phyloP scores from a whole-genome alignment of 495 filamentous ascomycete species.

The Geoglossum glabrum region DNA sequence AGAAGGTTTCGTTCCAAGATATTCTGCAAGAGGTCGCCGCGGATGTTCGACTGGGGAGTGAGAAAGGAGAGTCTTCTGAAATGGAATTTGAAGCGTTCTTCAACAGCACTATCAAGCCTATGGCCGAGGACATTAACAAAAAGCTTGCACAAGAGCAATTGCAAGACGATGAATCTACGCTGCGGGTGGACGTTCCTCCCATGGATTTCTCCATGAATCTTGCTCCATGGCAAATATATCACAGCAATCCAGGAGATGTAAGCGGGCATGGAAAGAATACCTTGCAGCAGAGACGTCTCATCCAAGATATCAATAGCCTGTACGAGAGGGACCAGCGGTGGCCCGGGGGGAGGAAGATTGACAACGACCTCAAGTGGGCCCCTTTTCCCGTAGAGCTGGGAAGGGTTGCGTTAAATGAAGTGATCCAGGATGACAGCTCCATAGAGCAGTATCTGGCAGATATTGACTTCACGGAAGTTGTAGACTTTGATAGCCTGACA shows the following conservation, averaged over 20 bases:
- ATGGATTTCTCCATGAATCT: conserved; percentile 38
- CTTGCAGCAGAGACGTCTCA: not conserved
- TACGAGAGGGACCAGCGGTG: conserved; percentile 18
- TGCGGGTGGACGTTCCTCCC: conserved; percentile 33
- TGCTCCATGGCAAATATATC: conserved; percentile 28
- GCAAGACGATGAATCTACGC: conserved; percentile 32
- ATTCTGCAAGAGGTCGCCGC: conserved; percentile 13
- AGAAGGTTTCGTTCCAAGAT: conserved; percentile 21
- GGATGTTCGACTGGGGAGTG: conserved; percentile 10
- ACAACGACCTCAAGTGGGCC: conserved; percentile 27
- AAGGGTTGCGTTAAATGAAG: conserved; percentile 14
- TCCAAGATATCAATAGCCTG: not conserved
- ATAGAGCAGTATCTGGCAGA: conserved; percentile 6
- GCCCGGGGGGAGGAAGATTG: conserved; percentile 20
- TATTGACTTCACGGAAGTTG: conserved; percentile 7
- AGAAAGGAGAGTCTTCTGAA: conserved; percentile 12
- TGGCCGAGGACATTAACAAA: conserved; percentile 21
- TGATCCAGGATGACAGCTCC: conserved; percentile 15
- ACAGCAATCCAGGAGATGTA: not conserved
- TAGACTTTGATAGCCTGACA: conserved; percentile 18
- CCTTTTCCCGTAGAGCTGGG: conserved; percentile 22
- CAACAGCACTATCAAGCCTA: conserved; percentile 23
- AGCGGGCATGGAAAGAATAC: not conserved
- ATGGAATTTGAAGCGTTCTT: conserved; percentile 22
- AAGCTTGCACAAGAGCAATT: conserved; percentile 41